phyloP scores from a whole-genome alignment of 768 basidiomycete species.

The Tricholoma sp. region DNA sequence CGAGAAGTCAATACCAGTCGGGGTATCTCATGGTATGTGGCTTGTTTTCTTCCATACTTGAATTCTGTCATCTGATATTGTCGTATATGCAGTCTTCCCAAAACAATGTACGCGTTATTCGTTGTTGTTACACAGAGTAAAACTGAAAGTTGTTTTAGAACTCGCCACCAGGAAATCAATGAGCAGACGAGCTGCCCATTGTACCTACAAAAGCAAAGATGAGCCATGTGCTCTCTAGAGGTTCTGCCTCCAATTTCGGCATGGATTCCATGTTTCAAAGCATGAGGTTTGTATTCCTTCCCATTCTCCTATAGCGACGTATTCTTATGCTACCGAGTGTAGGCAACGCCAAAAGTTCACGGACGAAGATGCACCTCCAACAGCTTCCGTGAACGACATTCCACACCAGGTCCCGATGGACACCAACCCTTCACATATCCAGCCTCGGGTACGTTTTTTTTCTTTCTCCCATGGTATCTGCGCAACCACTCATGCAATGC shows the following conservation, averaged over 20 bases:
- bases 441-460: conserved; percentile 36
- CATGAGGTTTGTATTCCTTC: conserved; percentile 45
- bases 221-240: conserved; percentile 61
- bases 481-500: not conserved
- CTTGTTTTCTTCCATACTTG: not conserved
- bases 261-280: conserved; percentile 85
- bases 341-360: conserved; percentile 59
- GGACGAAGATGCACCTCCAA: conserved; percentile 81
- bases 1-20: conserved; percentile 72
- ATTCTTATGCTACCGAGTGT: conserved; percentile 4
- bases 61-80: not conserved
- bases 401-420: conserved; percentile 51
- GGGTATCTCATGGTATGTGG: conserved; percentile 72
- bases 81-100: conserved; percentile 37
- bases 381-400: conserved; percentile 69
- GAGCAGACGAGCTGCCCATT: conserved; percentile 67
- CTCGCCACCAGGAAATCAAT: conserved; percentile 51
- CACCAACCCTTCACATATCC: conserved; percentile 35
- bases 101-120: conserved; percentile 40
- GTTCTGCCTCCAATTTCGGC: conserved; percentile 67
- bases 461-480: not conserved
- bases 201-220: conserved; percentile 80
- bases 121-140: not conserved
- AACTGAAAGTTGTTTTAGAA: conserved; percentile 23
- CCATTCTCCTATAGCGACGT: too few relatives aligned